These are phyloP conservation scores for Nigrograna mackinnonii DNA, from an alignment of 2,329 filamentous ascomycete genomes.

Conservation along the genomic window DNA sequence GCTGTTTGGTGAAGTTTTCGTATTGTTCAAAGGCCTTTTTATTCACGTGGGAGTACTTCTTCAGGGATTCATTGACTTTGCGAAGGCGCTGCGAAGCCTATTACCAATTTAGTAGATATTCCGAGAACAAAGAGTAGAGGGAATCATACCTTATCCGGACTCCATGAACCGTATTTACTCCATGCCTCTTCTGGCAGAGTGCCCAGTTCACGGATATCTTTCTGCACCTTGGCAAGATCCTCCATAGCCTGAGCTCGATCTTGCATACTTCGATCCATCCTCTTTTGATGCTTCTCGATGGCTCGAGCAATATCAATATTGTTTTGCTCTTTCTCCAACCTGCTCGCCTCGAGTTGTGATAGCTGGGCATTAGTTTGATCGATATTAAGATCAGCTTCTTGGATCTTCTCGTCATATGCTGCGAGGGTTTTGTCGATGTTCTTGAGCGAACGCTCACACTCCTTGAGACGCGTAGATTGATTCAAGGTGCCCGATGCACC, in stretches of 20 bases:
- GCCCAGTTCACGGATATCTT: conserved; percentile 90
- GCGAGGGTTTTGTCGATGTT: conserved; percentile 72
- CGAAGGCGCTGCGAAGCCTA: conserved; percentile 68
- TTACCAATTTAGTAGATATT: conserved; percentile 16
- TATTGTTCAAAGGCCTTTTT: conserved; percentile 99
- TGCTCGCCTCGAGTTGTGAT: conserved; percentile 61
- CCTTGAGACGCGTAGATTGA: conserved; percentile 65
- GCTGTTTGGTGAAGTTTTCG: conserved; percentile 92
- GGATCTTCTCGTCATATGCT: conserved; percentile 68
- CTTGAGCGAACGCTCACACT: conserved; percentile 79
- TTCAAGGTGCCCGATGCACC: conserved; percentile 60
- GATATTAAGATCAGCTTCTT: conserved; percentile 74
- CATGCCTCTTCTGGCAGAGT: conserved; percentile 94
- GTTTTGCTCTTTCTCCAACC: conserved; percentile 67
- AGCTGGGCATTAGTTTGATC: conserved; percentile 62
- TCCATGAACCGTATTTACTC: conserved; percentile 83
- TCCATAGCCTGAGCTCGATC: conserved; percentile 80
- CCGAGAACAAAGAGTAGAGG: conserved; percentile 20
- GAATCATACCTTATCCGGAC: conserved; percentile 70
- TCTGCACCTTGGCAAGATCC: conserved; percentile 78
- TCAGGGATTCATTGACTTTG: conserved; percentile 88
- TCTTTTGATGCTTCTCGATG: conserved; percentile 85
- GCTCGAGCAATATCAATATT: conserved; percentile 75
- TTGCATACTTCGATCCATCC: conserved; percentile 88
- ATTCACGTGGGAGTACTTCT: conserved; percentile 98